Conservation (phyloP, 345 rosid genomes). For the Physaria fendleri region DNA sequence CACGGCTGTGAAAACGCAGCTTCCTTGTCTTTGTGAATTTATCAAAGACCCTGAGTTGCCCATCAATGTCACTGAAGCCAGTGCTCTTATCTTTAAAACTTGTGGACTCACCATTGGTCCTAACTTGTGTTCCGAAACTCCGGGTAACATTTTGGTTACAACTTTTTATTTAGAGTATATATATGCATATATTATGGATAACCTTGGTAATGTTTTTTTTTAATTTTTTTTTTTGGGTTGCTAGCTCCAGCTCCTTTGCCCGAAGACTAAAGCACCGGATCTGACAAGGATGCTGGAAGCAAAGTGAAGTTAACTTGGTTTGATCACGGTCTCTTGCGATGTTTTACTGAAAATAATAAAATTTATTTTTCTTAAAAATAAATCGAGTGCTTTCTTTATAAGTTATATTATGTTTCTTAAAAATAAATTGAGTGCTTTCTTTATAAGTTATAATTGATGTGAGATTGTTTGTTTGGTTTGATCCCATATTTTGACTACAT, state of each 20-base stretch:
- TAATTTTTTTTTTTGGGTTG: neutral
- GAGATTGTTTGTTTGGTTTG: too few species aligned
- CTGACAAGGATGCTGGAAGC: conserved; percentile 2
- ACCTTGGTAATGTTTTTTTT: neutral
- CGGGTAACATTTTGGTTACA: conserved; percentile 3
- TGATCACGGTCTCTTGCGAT: conserved; percentile 2
- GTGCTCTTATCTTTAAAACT: neutral
- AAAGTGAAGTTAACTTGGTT: neutral
- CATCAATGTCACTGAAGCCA: conserved; percentile 14
- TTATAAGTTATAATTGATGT: neutral
- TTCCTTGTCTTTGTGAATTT: conserved; percentile 10
- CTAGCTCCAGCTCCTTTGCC: conserved; percentile 6
- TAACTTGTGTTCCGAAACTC: conserved; percentile 13
- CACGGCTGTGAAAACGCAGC: conserved; percentile 6
- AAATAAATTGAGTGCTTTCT: neutral
- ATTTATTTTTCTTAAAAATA: too few species aligned
- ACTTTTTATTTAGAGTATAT: neutral
- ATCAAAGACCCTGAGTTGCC: conserved; percentile 1
- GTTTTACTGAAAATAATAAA: conserved; percentile 12
- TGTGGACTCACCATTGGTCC: conserved; percentile 11
- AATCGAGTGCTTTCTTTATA: too few species aligned
- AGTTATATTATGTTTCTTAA: too few species aligned
- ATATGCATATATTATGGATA: neutral
- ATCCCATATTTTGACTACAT: too few species aligned
- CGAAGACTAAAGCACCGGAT: neutral